Percentiles rank a stretch among this genome's conserved stretches.
These are phyloP conservation scores for Termitomyces titanicus DNA, from an alignment of 768 basidiomycete genomes.

Conservation along the genomic window DNA sequence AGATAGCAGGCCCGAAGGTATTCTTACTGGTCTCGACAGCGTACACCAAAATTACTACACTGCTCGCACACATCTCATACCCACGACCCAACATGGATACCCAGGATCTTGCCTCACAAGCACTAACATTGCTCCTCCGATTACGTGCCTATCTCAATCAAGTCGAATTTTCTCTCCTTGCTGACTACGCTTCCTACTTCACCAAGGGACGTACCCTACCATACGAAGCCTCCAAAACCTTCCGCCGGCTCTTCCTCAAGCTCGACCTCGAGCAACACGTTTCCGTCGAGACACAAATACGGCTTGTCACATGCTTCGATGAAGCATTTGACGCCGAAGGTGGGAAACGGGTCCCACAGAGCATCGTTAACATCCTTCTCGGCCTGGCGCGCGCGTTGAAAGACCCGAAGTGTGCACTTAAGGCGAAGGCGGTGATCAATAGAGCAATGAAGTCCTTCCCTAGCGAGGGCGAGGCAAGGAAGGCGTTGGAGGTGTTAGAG, in stretches of 20 bases:
- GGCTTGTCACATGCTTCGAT: background rate
- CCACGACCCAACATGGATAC: background rate
- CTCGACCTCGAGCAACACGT: background rate
- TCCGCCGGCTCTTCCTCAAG: background rate
- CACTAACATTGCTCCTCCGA: constrained; percentile 17
- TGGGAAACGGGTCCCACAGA: background rate
- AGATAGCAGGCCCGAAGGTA: background rate
- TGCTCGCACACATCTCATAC: background rate
- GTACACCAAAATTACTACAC: background rate
- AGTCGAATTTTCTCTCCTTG: background rate
- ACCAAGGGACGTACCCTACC: background rate
- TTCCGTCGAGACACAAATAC: background rate
- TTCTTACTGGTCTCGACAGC: background rate
- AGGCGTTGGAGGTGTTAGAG: no score
- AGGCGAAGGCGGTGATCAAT: background rate
- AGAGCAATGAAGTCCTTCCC: background rate
- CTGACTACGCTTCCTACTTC: background rate
- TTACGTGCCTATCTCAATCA: constrained; percentile 15
- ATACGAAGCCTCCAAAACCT: background rate
- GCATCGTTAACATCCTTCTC: background rate
- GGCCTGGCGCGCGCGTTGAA: background rate
- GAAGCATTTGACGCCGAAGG: background rate
- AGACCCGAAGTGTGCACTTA: background rate
- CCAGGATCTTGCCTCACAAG: constrained; percentile 15
- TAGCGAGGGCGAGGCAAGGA: no score